Percentiles rank a stretch among this genome's conserved stretches.
Conservation (phyloP, 2,329 filamentous ascomycete species). For the Stemphylium lycopersici region DNA sequence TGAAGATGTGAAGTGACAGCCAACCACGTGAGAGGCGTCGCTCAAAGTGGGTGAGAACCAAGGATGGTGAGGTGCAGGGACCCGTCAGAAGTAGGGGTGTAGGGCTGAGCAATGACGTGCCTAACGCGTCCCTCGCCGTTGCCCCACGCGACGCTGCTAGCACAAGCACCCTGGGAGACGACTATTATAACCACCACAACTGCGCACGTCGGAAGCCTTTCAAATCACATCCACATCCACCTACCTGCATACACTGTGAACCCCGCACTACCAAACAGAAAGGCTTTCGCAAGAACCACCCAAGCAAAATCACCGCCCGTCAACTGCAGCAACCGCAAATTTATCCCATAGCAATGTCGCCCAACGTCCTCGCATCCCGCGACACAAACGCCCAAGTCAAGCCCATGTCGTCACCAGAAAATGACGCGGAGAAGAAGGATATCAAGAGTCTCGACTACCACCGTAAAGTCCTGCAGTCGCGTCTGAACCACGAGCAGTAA, state of each 20-base stretch:
- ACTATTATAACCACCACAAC: slow-evolving; percentile 9
- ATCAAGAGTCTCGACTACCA: slow-evolving; percentile 70
- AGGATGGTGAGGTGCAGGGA: background rate
- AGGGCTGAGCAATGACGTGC: slow-evolving; percentile 17
- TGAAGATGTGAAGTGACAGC: background rate
- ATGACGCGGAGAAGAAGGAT: slow-evolving; percentile 37
- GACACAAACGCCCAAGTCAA: slow-evolving; percentile 65
- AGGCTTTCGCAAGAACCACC: background rate
- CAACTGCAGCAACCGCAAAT: background rate
- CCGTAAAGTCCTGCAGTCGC: slow-evolving; percentile 74
- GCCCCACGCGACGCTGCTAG: slow-evolving; percentile 16
- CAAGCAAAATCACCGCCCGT: background rate
- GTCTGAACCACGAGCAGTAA: slow-evolving; percentile 71
- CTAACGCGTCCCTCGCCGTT: slow-evolving; percentile 15
- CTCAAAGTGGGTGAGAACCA: background rate
- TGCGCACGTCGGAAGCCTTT: background rate
- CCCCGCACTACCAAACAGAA: background rate
- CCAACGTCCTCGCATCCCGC: slow-evolving; percentile 67
- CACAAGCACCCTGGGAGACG: slow-evolving; percentile 14
- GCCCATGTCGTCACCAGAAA: slow-evolving; percentile 29
- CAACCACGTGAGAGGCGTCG: background rate
- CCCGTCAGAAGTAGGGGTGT: slow-evolving; percentile 1
- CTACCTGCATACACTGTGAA: background rate
- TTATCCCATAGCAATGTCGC: slow-evolving; percentile 55
- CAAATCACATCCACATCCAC: background rate